Percentiles rank a stretch among this genome's conserved stretches.
Conservation (phyloP, 352 stramenopile species). For the Phytopythium helicoides region DNA sequence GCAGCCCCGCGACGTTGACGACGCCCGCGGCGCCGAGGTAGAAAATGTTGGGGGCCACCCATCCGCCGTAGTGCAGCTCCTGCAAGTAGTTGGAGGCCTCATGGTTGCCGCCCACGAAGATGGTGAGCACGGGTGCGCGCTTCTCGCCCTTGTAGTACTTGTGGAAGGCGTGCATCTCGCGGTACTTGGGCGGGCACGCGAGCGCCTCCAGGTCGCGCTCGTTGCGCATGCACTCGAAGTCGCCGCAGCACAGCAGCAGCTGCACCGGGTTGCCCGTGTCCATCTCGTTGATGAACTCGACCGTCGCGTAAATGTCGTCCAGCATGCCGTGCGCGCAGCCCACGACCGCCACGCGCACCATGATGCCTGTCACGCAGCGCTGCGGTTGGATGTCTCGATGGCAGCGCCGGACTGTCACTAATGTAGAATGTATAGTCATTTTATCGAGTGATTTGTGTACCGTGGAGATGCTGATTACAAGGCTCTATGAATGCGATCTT, state of each 20-base stretch:
- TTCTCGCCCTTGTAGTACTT: slow-evolving; percentile 95
- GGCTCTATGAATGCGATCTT: no score
- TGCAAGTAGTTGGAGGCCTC: slow-evolving; percentile 97
- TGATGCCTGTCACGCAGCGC: not conserved
- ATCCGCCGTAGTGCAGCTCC: slow-evolving; percentile 97
- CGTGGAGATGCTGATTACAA: not conserved
- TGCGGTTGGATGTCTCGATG: not conserved
- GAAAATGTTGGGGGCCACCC: slow-evolving; percentile 99
- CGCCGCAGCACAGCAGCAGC: slow-evolving; percentile 97
- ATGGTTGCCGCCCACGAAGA: slow-evolving; percentile 99
- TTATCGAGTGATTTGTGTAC: no score
- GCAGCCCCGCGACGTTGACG: slow-evolving; percentile 89
- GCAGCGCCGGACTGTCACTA: not conserved
- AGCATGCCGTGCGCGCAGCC: slow-evolving; percentile 98
- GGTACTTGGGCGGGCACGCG: slow-evolving; percentile 96
- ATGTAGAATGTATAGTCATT: not conserved
- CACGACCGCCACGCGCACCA: slow-evolving; percentile 92
- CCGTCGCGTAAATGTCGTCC: slow-evolving; percentile 96
- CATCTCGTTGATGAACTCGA: slow-evolving; percentile 90
- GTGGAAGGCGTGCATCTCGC: slow-evolving; percentile 90
- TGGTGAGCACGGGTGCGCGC: slow-evolving; percentile 91
- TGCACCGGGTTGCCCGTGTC: slow-evolving; percentile 83
- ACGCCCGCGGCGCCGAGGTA: slow-evolving; percentile 95
- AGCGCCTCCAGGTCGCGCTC: slow-evolving; percentile 93
- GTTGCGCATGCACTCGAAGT: slow-evolving; percentile 99